A percentile compares a stretch with the other conserved stretches of the same genome.
Conservation (phyloP, 768 basidiomycete genomes). For the Dendrothele bispora region DNA sequence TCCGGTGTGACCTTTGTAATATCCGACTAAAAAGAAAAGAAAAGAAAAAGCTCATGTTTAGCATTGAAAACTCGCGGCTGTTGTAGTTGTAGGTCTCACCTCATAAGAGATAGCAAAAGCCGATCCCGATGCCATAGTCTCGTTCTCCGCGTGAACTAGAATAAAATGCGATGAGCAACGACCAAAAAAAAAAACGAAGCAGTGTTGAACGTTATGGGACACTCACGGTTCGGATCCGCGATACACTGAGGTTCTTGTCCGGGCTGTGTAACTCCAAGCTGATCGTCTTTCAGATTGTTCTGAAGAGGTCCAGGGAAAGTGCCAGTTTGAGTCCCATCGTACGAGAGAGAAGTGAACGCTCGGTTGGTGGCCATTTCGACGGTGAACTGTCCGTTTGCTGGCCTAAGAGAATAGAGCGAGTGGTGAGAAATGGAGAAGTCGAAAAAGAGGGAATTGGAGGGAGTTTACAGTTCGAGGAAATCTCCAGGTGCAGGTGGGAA, state of each 20-base stretch:
- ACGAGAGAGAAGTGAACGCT: slow-evolving; percentile 40
- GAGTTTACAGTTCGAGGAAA: slow-evolving; percentile 41
- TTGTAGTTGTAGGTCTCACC: slow-evolving; percentile 10
- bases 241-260: slow-evolving; percentile 34
- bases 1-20: slow-evolving; percentile 38
- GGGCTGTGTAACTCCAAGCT: slow-evolving; percentile 17
- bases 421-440: too few species aligned
- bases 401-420: slow-evolving; percentile 29
- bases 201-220: too few species aligned
- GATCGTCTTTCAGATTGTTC: too few species aligned
- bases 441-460: not conserved
- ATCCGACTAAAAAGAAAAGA: slow-evolving; percentile 35
- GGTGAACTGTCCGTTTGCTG: slow-evolving; percentile 40
- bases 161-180: slow-evolving; percentile 1
- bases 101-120: slow-evolving; percentile 46
- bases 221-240: slow-evolving; percentile 34
- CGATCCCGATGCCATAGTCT: slow-evolving; percentile 46
- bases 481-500: slow-evolving; percentile 43
- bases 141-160: slow-evolving; percentile 45
- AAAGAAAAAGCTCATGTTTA: too few species aligned
- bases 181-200: too few species aligned
- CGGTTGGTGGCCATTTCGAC: slow-evolving; percentile 43
- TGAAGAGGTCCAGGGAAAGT: slow-evolving; percentile 29
- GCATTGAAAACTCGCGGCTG: not conserved
- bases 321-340: slow-evolving; percentile 23